Conservation (phyloP, 805 yeast species). For the Torulaspora indica region DNA sequence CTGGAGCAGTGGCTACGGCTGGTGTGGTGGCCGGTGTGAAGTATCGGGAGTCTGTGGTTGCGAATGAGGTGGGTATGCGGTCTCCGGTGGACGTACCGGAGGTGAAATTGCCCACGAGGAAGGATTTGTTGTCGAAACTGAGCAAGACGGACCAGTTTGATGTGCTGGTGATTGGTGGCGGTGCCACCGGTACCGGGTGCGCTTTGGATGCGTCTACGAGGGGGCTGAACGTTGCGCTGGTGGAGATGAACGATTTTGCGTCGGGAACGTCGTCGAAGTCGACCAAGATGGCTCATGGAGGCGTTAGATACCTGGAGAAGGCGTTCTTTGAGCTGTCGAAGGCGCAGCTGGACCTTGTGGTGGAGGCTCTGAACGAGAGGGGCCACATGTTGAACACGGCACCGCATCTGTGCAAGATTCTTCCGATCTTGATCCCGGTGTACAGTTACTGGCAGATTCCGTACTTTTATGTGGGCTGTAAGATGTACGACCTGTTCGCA, state of each 20-base stretch:
- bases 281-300: slow-evolving; percentile 96
- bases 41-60: neutral
- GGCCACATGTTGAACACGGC: slow-evolving; percentile 83
- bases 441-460: slow-evolving; percentile 96
- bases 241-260: slow-evolving; percentile 87
- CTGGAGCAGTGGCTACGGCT: slow-evolving; percentile 10
- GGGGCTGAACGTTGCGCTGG: slow-evolving; percentile 81
- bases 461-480: slow-evolving; percentile 86
- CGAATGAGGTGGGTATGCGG: slow-evolving; percentile 13
- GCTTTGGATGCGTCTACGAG: slow-evolving; percentile 89
- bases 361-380: slow-evolving; percentile 84
- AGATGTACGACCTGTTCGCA: slow-evolving; percentile 88
- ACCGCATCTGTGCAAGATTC: slow-evolving; percentile 79
- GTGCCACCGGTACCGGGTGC: slow-evolving; percentile 92
- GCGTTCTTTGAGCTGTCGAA: slow-evolving; percentile 89
- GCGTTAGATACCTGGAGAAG: slow-evolving; percentile 91
- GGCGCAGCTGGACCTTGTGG: slow-evolving; percentile 81
- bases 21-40: slow-evolving; percentile 13
- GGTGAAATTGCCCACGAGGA: slow-evolving; percentile 44
- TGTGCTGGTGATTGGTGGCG: slow-evolving; percentile 88
- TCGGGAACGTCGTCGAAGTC: slow-evolving; percentile 90
- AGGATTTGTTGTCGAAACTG: slow-evolving; percentile 47
- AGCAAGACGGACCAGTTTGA: slow-evolving; percentile 55
- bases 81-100: slow-evolving; percentile 18
- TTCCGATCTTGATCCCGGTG: slow-evolving; percentile 95